Base-by-base conservation (phyloP, 2,329 filamentous ascomycete genomes). In the Talaromyces atroroseus region DNA sequence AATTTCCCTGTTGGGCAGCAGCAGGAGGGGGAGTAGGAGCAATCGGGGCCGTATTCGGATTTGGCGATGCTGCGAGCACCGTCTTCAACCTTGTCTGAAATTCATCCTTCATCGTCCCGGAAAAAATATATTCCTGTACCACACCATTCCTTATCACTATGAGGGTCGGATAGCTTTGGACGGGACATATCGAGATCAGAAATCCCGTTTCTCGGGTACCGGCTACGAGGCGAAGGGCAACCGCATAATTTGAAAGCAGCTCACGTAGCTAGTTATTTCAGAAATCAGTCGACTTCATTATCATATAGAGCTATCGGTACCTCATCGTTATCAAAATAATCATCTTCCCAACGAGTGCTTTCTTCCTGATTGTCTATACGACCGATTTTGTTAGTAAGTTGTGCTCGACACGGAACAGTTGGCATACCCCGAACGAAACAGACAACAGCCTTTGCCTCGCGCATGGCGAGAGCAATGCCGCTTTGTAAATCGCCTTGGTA, bases 201-300 rank as follows among this genome's bases (percentile, higher is more conserved):
- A 90, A 95, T 5, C 82, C 85, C 10, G 90, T 90, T 75, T 96
- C 91, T 62, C 88, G 82, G 1, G 88, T 91, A 21, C 86, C 89
- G 18, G 86, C 84, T 34, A 79, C 73, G 21, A 96, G 78, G 51
- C 86, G 83, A 21, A 96, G 77, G 7, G 87, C 74, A 20, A 96
- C 78, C 2, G 89, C 82, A 65, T 85, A 82, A 36, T 80, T 75
- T 24, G 77, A 73, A 57, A 94, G 77, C 26, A 84, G 66, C 52
- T 74, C 72, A 52, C 76, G 78, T 53, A 88, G 67, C 83, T 87
- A 29, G 26, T 29, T 8, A 60, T 20, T 64, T 54, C 45, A 62
- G 50, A 23, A 11, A 44, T 64, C 55, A 58, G 61, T 48, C 51
- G 16, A 38, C n/a, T 16, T 36, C 14, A 16, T 14, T n/a, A 14